Evolutionary conservation across 1,139 yeast genomes (phyloP).

Genomic region (Spathaspora sp.): DNA sequence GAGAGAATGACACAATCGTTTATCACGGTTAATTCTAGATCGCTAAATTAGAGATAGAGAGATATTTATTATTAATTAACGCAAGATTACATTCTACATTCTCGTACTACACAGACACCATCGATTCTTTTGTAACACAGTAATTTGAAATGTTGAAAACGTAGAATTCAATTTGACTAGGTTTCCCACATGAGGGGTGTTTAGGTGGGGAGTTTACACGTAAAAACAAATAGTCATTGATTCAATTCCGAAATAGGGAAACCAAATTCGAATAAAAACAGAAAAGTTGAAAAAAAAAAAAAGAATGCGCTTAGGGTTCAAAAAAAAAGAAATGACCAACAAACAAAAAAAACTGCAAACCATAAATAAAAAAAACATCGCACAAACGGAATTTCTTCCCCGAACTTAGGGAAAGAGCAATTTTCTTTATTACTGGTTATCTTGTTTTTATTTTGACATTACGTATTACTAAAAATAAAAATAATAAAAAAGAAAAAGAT

Average conservation of each 20-base stretch:
- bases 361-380: no score
- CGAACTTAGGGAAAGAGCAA: constrained; percentile 1
- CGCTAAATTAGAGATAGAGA: no score
- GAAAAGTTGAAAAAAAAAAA: neutral
- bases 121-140: no score
- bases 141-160: no score
- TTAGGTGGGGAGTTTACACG: neutral
- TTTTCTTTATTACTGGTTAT: neutral
- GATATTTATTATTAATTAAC: no score
- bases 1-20: no score
- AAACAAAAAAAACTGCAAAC: no score
- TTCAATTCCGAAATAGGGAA: constrained; percentile 1
- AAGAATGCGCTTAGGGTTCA: neutral
- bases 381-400: neutral
- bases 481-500: neutral
- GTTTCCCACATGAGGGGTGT: neutral
- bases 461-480: neutral
- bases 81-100: no score
- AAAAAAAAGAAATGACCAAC: neutral
- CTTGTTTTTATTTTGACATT: neutral
- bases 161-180: neutral
- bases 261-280: neutral
- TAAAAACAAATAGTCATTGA: neutral
- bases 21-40: no score
- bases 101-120: no score